A percentile compares a stretch with the other conserved stretches of the same genome.
Conservation (phyloP, 2,329 filamentous ascomycete species). For the Colletotrichum liriopes region DNA sequence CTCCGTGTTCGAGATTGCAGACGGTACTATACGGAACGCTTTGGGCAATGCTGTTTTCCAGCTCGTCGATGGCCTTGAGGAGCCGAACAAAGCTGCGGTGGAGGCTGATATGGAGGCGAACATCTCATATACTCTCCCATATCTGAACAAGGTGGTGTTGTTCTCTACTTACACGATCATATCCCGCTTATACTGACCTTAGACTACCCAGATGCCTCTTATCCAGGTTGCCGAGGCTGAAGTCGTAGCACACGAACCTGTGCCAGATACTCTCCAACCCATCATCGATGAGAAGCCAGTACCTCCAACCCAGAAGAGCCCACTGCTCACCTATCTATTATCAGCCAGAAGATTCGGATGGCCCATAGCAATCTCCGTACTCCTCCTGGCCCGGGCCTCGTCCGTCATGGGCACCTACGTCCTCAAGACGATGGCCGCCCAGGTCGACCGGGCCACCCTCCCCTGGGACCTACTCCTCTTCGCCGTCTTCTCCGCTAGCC, state of each 20-base stretch:
- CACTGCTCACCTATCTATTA: neutral
- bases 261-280: no score
- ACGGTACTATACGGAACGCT: slow-evolving; percentile 54
- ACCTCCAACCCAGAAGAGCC: neutral
- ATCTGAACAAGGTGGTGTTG: no score
- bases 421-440: slow-evolving; percentile 1
- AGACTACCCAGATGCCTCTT: neutral
- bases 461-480: neutral
- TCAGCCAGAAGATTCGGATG: slow-evolving; percentile 1
- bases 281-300: neutral
- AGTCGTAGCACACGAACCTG: no score
- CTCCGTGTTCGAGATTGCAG: slow-evolving; percentile 72
- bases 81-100: no score
- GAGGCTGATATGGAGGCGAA: no score
- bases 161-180: no score
- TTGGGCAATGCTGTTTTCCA: no score
- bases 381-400: slow-evolving; percentile 4
- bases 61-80: no score
- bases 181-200: slow-evolving; percentile 65
- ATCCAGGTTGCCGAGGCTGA: neutral
- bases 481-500: slow-evolving; percentile 63
- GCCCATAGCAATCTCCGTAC: neutral
- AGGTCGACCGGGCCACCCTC: neutral
- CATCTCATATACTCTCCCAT: no score
- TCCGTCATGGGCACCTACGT: slow-evolving; percentile 4